These are phyloP conservation scores for Diaporthe caulivora DNA, from an alignment of 2,329 filamentous ascomycete genomes.

Conservation along the genomic window DNA sequence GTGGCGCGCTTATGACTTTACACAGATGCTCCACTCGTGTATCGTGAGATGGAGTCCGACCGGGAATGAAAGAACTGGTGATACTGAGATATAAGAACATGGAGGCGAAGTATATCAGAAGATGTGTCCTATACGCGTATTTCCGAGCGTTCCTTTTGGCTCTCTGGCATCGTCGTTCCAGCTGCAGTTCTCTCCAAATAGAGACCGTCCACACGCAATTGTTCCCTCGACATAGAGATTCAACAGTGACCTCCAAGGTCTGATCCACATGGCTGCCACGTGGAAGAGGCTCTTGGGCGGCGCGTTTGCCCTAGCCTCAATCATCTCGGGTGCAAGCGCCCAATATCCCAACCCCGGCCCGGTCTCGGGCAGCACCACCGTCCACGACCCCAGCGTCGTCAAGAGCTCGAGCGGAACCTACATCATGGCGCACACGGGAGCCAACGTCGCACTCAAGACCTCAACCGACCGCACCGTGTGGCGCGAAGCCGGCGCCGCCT, in stretches of 20 bases:
- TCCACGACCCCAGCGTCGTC: neutral
- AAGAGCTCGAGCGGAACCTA: neutral
- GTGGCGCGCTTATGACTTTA: neutral
- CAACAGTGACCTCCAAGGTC: neutral
- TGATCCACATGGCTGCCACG: neutral
- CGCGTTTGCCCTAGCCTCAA: neutral
- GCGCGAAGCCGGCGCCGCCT: slow-evolving; percentile 7
- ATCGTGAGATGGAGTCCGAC: neutral
- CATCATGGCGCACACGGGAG: slow-evolving; percentile 13
- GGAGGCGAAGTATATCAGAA: neutral
- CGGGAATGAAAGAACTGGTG: neutral
- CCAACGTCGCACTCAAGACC: slow-evolving; percentile 2
- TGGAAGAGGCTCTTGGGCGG: neutral
- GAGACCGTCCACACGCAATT: neutral
- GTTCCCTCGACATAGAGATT: neutral
- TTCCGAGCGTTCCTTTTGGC: neutral
- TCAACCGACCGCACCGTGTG: slow-evolving; percentile 1
- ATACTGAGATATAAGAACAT: neutral
- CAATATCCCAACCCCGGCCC: slow-evolving; percentile 13
- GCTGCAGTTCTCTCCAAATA: neutral
- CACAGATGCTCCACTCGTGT: neutral
- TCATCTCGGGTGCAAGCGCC: neutral
- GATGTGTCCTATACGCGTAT: no score
- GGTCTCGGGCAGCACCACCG: neutral
- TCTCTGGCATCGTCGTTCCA: neutral